Conservation (phyloP, 1,284 basidiomycete genomes). For the Blastosporella zonata region DNA sequence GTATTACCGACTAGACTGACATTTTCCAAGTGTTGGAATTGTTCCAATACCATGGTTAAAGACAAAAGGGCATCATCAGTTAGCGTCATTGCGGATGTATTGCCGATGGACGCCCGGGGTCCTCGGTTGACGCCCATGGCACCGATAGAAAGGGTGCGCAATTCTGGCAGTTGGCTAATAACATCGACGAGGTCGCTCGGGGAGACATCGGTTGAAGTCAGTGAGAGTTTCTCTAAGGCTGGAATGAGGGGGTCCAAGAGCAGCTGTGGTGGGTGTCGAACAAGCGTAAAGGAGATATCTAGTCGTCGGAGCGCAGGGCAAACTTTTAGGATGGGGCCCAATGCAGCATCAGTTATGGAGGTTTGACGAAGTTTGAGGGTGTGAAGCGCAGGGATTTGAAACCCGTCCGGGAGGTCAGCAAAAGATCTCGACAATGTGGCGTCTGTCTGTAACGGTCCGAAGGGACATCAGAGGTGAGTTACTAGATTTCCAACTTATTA, state of each 20-base stretch:
- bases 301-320: constrained; percentile 53
- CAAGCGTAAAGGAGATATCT: constrained; percentile 63
- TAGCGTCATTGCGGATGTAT: constrained; percentile 52
- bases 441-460: constrained; percentile 62
- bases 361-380: constrained; percentile 62
- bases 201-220: constrained; percentile 55
- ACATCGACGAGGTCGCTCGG: constrained; percentile 39
- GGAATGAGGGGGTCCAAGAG: constrained; percentile 19
- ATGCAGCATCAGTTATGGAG: constrained; percentile 44
- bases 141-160: constrained; percentile 55
- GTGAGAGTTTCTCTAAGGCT: constrained; percentile 53
- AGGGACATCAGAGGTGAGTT: constrained; percentile 5
- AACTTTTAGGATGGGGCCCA: constrained; percentile 40
- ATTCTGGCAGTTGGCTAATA: constrained; percentile 35
- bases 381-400: constrained; percentile 38
- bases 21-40: constrained; percentile 40
- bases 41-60: constrained; percentile 42
- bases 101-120: constrained; percentile 41
- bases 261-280: constrained; percentile 36
- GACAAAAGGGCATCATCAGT: constrained; percentile 46
- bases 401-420: constrained; percentile 26
- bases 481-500: constrained; percentile 5
- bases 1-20: constrained; percentile 62
- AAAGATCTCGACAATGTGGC: constrained; percentile 48
- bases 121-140: constrained; percentile 54